Conservation (phyloP, 1,284 basidiomycete genomes). For the Leucoagaricus sp. region DNA sequence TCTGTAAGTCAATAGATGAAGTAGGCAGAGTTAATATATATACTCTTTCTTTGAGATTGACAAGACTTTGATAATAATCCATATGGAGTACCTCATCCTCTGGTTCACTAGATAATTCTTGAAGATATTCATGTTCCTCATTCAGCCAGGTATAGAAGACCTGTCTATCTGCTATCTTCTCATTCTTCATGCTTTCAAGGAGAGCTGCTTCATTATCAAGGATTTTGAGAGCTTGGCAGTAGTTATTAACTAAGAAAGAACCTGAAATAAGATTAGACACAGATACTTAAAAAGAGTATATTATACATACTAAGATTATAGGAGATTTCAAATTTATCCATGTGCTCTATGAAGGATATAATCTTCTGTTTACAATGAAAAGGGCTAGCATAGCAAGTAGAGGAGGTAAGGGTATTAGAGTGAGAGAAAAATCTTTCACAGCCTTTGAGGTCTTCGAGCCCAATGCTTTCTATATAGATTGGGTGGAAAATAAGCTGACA, state of each 20-base stretch:
- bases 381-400: conserved; percentile 23
- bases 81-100: too few relatives aligned
- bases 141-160: too few relatives aligned
- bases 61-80: too few relatives aligned
- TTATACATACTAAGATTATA: conserved; percentile 22
- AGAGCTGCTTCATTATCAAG: too few relatives aligned
- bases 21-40: too few relatives aligned
- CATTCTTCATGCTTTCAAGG: too few relatives aligned
- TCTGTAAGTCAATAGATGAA: too few relatives aligned
- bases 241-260: background rate
- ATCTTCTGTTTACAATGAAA: conserved; percentile 29
- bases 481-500: conserved; percentile 29
- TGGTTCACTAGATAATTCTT: too few relatives aligned
- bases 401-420: conserved; percentile 28
- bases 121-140: too few relatives aligned
- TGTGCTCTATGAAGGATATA: conserved; percentile 21
- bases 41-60: too few relatives aligned
- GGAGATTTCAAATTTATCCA: conserved; percentile 22
- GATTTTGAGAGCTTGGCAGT: background rate
- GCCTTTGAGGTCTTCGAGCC: conserved; percentile 32
- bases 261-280: background rate
- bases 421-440: conserved; percentile 32
- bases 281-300: background rate
- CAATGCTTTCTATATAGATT: conserved; percentile 27
- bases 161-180: too few relatives aligned